These are phyloP conservation scores for Ganoderma boninense DNA, from an alignment of 1,284 basidiomycete species.

Conservation along the genomic window DNA sequence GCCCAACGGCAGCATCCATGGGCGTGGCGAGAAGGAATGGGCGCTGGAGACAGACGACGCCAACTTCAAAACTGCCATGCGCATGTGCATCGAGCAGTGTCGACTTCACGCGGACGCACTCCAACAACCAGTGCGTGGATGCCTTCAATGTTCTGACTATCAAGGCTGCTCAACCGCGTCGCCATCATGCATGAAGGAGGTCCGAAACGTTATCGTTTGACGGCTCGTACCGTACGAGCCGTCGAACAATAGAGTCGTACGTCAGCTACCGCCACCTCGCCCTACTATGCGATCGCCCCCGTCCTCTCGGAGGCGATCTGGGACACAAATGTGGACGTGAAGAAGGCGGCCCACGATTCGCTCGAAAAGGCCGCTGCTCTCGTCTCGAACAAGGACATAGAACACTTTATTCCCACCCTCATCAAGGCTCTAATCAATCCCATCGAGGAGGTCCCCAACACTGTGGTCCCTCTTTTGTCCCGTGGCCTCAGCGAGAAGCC, in stretches of 20 bases:
- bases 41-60: slow-evolving; percentile 97
- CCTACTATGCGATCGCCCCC: slow-evolving; percentile 93
- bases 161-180: slow-evolving; percentile 93
- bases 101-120: slow-evolving; percentile 91
- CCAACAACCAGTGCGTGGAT: slow-evolving; percentile 98
- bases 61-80: slow-evolving; percentile 94
- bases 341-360: slow-evolving; percentile 97
- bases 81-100: slow-evolving; percentile 95
- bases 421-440: slow-evolving; percentile 99
- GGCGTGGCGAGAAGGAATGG: slow-evolving; percentile 85
- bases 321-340: slow-evolving; percentile 99
- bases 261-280: slow-evolving; percentile 99
- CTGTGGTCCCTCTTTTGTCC: slow-evolving; percentile 97
- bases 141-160: slow-evolving; percentile 96
- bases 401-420: slow-evolving; percentile 97
- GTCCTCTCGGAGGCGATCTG: slow-evolving; percentile 96
- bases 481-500: slow-evolving; percentile 96
- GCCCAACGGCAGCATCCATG: slow-evolving; percentile 69
- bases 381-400: slow-evolving; percentile 99
- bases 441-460: slow-evolving; percentile 98
- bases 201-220: slow-evolving; percentile 96
- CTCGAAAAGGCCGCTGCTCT: slow-evolving; percentile 94
- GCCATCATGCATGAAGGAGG: slow-evolving; percentile 94
- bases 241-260: too few relatives aligned
- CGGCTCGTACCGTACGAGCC: too few relatives aligned